These are phyloP conservation scores for Globisporangium sylvaticum DNA, from an alignment of 352 stramenopile genomes.

Conservation along the genomic window DNA sequence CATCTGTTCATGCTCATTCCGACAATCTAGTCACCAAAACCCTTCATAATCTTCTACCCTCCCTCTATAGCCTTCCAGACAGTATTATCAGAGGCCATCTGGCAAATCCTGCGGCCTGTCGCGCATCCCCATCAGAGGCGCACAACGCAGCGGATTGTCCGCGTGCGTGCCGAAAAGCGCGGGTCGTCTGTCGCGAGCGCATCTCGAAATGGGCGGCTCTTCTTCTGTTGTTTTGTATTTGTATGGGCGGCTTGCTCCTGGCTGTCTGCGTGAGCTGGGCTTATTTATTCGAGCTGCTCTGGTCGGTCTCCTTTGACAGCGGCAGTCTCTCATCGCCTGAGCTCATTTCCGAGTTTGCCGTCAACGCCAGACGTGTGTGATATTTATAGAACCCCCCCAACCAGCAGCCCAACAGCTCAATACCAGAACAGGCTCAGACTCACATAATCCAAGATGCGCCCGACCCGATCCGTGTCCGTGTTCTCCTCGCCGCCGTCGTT, in stretches of 20 bases:
- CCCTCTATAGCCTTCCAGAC: too few relatives aligned
- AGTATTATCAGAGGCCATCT: background rate
- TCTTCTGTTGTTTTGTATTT: background rate
- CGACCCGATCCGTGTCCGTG: constrained; percentile 3
- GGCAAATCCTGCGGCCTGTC: background rate
- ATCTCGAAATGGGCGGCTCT: too few relatives aligned
- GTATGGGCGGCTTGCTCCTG: background rate
- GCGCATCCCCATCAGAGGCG: background rate
- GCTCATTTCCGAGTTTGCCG: constrained; percentile 6
- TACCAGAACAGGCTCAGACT: background rate
- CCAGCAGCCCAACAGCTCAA: background rate
- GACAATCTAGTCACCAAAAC: too few relatives aligned
- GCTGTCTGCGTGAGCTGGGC: background rate
- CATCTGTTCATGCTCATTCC: too few relatives aligned
- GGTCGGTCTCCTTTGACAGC: constrained; percentile 4
- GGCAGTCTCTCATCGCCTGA: background rate
- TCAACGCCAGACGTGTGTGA: background rate
- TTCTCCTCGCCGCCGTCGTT: constrained; percentile 8
- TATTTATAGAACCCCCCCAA: background rate
- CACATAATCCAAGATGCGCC: background rate
- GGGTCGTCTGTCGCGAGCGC: background rate
- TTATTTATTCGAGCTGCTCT: background rate
- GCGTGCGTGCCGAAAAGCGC: background rate
- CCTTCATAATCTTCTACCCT: background rate
- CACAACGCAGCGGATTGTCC: background rate